Percentiles rank a stretch among this genome's conserved stretches.
These are phyloP conservation scores for Wickerhamomyces sp. DNA, from an alignment of 1,139 yeast species.

Conservation along the genomic window DNA sequence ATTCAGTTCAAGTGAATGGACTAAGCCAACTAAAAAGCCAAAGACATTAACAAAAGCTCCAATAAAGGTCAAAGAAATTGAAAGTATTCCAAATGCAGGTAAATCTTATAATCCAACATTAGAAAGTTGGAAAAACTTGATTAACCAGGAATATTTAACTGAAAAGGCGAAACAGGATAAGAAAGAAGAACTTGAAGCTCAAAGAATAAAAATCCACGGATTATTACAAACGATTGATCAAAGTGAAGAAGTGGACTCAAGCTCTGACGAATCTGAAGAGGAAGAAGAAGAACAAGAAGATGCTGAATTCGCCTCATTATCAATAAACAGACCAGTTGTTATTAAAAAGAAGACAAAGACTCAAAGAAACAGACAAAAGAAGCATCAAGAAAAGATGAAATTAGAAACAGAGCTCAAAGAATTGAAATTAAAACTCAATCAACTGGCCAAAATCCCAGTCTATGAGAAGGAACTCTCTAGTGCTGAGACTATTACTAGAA, in stretches of 20 bases:
- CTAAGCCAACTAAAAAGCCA: slow-evolving; percentile 52
- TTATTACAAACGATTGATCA: slow-evolving; percentile 60
- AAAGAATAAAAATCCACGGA: slow-evolving; percentile 58
- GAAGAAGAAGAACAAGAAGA: slow-evolving; percentile 23
- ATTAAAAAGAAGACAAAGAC: slow-evolving; percentile 72
- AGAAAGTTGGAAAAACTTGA: slow-evolving; percentile 75
- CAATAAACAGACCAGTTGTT: slow-evolving; percentile 68
- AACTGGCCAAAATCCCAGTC: slow-evolving; percentile 54
- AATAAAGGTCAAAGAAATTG: slow-evolving; percentile 42
- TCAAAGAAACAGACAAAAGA: slow-evolving; percentile 68
- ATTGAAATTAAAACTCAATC: slow-evolving; percentile 50
- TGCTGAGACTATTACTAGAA: slow-evolving; percentile 21
- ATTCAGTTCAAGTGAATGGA: slow-evolving; percentile 44
- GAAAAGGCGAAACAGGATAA: slow-evolving; percentile 68
- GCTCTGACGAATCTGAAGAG: slow-evolving; percentile 32
- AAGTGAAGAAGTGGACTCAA: slow-evolving; percentile 45
- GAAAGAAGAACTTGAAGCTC: slow-evolving; percentile 54
- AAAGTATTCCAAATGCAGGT: slow-evolving; percentile 70
- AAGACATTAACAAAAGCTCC: slow-evolving; percentile 55
- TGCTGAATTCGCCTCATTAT: slow-evolving; percentile 25
- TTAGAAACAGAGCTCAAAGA: slow-evolving; percentile 56
- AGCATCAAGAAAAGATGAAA: slow-evolving; percentile 56
- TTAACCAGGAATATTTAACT: slow-evolving; percentile 58
- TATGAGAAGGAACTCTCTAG: slow-evolving; percentile 37
- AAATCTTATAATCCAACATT: slow-evolving; percentile 90